Base-by-base conservation (phyloP, 1,284 basidiomycete species). In the Pisolithus thermaeus region DNA sequence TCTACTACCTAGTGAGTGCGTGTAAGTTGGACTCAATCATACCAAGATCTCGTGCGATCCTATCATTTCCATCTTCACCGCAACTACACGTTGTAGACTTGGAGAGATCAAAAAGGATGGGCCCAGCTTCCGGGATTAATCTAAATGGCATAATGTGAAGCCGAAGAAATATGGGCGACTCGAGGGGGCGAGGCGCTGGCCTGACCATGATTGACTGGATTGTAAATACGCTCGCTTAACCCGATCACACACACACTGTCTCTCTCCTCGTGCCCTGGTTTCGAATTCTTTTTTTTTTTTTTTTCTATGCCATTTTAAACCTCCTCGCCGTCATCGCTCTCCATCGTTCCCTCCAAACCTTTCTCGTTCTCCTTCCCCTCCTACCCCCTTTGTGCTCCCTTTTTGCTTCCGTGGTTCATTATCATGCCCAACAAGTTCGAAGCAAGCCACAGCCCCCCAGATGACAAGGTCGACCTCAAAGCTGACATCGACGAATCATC, bases 191-290 rank as follows among this genome's bases (percentile, higher is more conserved):
- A 59, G 53, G 54, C 51, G 58, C 56, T 62, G 57, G 52, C 52
- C 54, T 50, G 41, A 62, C 52, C 12, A 14, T 35, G 32, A 35
- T 35, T 58, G 61, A 66, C 62, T 66, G 62, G 65, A 70, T 66
- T 70, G 65, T 70, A 63, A 69, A 66, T 68, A 52, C 63, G 32
- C 63, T 66, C 65, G 65, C 68, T 70, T 66, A 66, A 66, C 68
- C 65, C 50, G 65, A 70, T 70, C 62, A 27, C 25, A 27, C 7
- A 65, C 59, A 70, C 68, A 68, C 66, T 68, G 64, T 68, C 76
- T 70, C 66, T 75, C 74, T 76, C 79, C 81, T 83, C 81, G 80
- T 83, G 80, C 66, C 77, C 75, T 70, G 67, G 71, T 73, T 76
- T 76, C 73, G 74, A 77, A 74, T 79, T 78, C 76, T 78, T 79